Percentiles rank a stretch among this genome's conserved stretches.
phyloP scores from a whole-genome alignment of 805 yeast species.

The Lipomyces anomalus region DNA sequence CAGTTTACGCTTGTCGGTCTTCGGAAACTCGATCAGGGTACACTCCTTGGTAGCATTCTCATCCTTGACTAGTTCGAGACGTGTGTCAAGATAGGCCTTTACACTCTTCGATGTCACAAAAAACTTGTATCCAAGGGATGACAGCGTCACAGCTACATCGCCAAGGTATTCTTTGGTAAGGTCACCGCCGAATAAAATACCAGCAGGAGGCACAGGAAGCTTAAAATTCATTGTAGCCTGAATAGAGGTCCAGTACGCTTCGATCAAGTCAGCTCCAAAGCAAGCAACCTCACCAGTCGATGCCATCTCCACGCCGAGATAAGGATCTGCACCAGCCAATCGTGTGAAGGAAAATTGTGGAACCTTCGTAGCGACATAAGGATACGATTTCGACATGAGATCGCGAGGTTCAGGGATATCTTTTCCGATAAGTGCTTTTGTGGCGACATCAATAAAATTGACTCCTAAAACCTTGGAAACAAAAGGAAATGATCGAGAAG shows the following conservation, averaged over 20 bases:
- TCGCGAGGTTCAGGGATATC: slow-evolving; percentile 70
- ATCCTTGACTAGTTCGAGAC: slow-evolving; percentile 36
- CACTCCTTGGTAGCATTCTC: slow-evolving; percentile 38
- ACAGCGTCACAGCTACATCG: slow-evolving; percentile 61
- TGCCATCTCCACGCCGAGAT: slow-evolving; percentile 98
- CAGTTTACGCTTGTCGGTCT: slow-evolving; percentile 83
- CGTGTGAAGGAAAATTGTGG: slow-evolving; percentile 98
- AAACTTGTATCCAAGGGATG: slow-evolving; percentile 72
- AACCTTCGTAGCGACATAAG: slow-evolving; percentile 92
- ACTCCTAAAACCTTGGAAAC: slow-evolving; percentile 94
- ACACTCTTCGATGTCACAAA: slow-evolving; percentile 72
- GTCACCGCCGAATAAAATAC: slow-evolving; percentile 93
- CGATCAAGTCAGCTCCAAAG: slow-evolving; percentile 76
- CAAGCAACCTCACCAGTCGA: slow-evolving; percentile 99
- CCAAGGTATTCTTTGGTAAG: slow-evolving; percentile 64
- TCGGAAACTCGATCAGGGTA: slow-evolving; percentile 81
- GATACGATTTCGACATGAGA: slow-evolving; percentile 64
- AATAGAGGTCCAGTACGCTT: slow-evolving; percentile 96
- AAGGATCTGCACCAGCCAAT: slow-evolving; percentile 98
- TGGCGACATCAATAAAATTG: slow-evolving; percentile 92
- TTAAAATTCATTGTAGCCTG: slow-evolving; percentile 97
- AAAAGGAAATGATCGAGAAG: slow-evolving; percentile 98
- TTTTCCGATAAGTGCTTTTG: slow-evolving; percentile 72
- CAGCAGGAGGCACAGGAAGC: slow-evolving; percentile 84
- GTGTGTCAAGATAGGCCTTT: slow-evolving; percentile 57